Evolutionary conservation across 164 flowering plant genomes (phyloP).

Genomic region (Nymphaea thermarum): DNA sequence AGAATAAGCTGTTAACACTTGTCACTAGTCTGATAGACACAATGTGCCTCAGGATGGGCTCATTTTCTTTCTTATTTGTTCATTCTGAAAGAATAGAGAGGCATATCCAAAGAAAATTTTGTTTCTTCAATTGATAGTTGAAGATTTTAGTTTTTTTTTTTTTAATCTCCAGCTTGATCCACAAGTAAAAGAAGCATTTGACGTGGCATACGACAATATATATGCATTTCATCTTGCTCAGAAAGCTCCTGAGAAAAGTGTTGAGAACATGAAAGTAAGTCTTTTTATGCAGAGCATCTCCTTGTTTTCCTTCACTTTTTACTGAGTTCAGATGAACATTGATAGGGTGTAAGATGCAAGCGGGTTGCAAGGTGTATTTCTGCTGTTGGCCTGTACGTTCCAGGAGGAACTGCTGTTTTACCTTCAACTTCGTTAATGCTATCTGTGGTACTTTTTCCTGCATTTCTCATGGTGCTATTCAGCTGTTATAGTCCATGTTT

Average conservation of each 20-base stretch:
- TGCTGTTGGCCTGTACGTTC: conserved; percentile 96
- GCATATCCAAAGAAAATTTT: no score
- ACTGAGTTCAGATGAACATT: no score
- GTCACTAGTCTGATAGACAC: no score
- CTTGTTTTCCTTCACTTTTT: no score
- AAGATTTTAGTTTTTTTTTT: neutral
- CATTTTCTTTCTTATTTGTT: no score
- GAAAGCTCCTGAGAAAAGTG: conserved; percentile 50
- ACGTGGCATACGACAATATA: conserved; percentile 88
- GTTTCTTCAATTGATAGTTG: no score
- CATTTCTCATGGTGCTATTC: neutral
- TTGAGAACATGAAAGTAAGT: conserved; percentile 88
- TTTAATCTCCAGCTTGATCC: conserved; percentile 55
- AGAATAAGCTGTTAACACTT: no score
- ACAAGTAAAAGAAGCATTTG: conserved; percentile 68
- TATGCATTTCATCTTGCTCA: conserved; percentile 92
- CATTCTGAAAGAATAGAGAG: no score
- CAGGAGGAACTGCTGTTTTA: conserved; percentile 97
- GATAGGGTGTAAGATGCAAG: conserved; percentile 89
- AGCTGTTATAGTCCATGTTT: no score
- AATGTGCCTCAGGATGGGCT: no score
- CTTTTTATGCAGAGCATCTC: neutral
- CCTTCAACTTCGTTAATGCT: conserved; percentile 99
- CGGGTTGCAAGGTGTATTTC: conserved; percentile 78
- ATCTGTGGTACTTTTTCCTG: conserved; percentile 56